Evolutionary conservation across 495 filamentous ascomycete species (phyloP), one percentile per base, ranked within the genome.

Genomic region (Chaetomium fimeti): DNA sequence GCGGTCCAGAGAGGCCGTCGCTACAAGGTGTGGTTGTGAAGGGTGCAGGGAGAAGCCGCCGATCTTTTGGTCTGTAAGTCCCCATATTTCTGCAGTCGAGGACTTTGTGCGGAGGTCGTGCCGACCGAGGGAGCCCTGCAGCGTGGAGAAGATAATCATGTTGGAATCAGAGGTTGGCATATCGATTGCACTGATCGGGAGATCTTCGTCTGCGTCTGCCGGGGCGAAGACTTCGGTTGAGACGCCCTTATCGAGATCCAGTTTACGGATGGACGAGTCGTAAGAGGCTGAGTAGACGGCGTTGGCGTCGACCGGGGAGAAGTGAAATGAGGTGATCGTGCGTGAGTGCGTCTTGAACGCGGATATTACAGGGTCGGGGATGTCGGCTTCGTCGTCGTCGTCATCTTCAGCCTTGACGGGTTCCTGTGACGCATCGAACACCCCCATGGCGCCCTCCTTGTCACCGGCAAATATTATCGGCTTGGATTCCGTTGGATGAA

Each of bases 381-480:
- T 51, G 0, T 62, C 63, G 8, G 81, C 79, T 8, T 88, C 85
- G 22, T 84, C 83, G 53, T 88, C 85, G 43, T 43, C 40, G 42
- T 88, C 83, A 65, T 83, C 80, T 51, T 77, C 76, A 28, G 77
- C 63, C 27, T 79, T 69, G 32, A 83, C 77, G 2, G 77, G 79
- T 25, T 85, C 83, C 66, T 96, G 91, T 0, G 92, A 94, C 1
- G 87, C 91, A 70, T 98, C 92, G 55, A 97, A 90, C n/a, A 98
- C 84, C 8, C 95, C 95, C 36, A 98, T 82, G 60, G 92, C 91
- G 25, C 94, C 94, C 73, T 95, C 84, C 74, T 98, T 98, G 72
- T 98, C 94, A 54, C 92, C 92, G 2, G 93, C 95, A 68, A 98
- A 96, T n/a, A 98, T 84, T 6, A 98, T 80, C 0, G 91, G 86